A percentile compares a stretch with the other conserved stretches of the same genome.
These are phyloP conservation scores for Lactarius tabidus DNA, from an alignment of 768 basidiomycete species.

Conservation along the genomic window DNA sequence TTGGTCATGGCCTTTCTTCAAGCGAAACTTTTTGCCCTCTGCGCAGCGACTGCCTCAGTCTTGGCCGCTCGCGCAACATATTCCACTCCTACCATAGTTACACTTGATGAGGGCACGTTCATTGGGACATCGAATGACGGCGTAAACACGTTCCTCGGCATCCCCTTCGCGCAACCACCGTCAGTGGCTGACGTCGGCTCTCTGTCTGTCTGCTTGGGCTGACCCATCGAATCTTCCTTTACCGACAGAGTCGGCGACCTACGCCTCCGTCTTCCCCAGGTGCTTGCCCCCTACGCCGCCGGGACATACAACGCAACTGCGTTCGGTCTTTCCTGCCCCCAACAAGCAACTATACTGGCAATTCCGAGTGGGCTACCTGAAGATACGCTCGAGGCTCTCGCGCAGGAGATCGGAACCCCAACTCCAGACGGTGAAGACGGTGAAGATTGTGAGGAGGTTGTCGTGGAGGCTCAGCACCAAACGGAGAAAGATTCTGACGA, in stretches of 20 bases:
- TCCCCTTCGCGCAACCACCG: constrained; percentile 41
- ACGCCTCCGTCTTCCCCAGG: constrained; percentile 37
- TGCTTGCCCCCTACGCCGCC: constrained; percentile 11
- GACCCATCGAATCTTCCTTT: not conserved
- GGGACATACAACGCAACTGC: constrained; percentile 21
- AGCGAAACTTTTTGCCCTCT: not conserved
- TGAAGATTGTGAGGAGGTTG: constrained; percentile 21
- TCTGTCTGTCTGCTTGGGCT: not conserved
- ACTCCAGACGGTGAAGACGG: constrained; percentile 13
- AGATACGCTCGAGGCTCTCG: constrained; percentile 4
- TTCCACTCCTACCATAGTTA: constrained; percentile 23
- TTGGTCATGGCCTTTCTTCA: not conserved
- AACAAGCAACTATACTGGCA: constrained; percentile 18
- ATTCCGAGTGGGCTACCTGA: not conserved
- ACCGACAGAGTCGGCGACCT: constrained; percentile 31
- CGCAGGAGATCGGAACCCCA: not conserved
- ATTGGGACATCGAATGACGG: constrained; percentile 29
- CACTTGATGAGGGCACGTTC: constrained; percentile 32
- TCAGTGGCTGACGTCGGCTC: constrained; percentile 25
- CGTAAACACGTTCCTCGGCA: constrained; percentile 36
- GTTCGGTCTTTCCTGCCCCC: constrained; percentile 29
- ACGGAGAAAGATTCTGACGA: not conserved
- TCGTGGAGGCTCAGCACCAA: not conserved
- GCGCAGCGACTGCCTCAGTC: not conserved
- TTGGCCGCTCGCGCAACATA: not conserved